These are phyloP conservation scores for Solanum pinnatisectum DNA, from an alignment of 257 asterid species.

Conservation along the genomic window DNA sequence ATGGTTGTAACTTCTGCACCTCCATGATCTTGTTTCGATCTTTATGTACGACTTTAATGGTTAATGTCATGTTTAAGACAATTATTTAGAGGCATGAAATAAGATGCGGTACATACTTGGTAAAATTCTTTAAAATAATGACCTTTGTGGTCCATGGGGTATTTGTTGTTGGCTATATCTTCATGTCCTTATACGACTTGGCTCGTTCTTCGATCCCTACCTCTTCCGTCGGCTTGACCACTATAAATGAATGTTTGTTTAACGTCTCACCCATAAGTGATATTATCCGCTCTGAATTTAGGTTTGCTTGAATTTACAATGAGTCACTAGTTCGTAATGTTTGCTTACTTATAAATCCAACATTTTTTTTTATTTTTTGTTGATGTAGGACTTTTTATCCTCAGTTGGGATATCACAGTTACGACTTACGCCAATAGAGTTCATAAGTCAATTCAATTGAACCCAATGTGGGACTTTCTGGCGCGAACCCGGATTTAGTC, in stretches of 20 bases:
- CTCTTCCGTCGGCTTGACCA: neutral
- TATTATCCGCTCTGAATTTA: no score
- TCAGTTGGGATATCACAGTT: neutral
- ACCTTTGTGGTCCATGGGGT: no score
- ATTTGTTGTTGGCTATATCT: no score
- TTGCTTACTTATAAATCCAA: neutral
- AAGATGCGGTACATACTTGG: no score
- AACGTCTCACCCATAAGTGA: no score
- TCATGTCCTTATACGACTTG: neutral
- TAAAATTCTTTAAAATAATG: no score
- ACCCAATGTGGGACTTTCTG: no score
- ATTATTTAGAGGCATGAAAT: no score
- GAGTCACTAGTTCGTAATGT: neutral
- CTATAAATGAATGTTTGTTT: neutral
- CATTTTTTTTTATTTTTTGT: no score
- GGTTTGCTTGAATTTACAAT: neutral
- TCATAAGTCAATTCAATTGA: neutral
- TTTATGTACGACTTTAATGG: neutral
- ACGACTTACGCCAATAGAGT: neutral
- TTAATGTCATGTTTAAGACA: neutral
- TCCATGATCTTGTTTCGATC: neutral
- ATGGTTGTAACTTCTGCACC: neutral
- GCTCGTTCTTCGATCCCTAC: neutral
- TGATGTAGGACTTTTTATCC: neutral
- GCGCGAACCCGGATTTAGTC: no score